Percentiles rank a stretch among this genome's conserved stretches.
These are phyloP conservation scores for Gracilaria caudata DNA, from an alignment of 23 red algal species.

Conservation along the genomic window DNA sequence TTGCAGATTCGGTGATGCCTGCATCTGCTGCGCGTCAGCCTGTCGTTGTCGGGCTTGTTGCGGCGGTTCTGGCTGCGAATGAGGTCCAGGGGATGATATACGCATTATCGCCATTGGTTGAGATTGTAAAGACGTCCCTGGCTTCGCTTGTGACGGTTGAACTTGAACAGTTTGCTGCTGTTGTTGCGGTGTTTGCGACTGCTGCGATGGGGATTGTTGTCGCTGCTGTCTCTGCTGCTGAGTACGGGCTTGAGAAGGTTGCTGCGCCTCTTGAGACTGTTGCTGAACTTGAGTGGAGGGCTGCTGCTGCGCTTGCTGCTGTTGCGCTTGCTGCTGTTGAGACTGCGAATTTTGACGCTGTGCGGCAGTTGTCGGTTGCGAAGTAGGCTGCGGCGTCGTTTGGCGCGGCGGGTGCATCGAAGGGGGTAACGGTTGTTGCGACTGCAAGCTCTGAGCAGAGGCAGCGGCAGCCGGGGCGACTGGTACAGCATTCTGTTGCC, in stretches of 20 bases:
- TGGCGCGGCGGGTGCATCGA: slow-evolving; percentile 17
- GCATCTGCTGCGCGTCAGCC: neutral
- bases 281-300: slow-evolving; percentile 13
- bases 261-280: slow-evolving; percentile 21
- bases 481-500: neutral
- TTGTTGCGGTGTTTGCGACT: slow-evolving; percentile 12
- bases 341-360: slow-evolving; percentile 12
- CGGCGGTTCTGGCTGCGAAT: neutral
- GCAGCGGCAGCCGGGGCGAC: neutral
- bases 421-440: slow-evolving; percentile 21
- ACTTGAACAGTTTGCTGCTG: slow-evolving; percentile 1
- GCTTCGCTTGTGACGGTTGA: neutral
- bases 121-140: neutral
- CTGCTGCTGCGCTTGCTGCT: slow-evolving; percentile 26
- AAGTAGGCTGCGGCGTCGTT: slow-evolving; percentile 19
- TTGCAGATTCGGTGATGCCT: slow-evolving; percentile 16
- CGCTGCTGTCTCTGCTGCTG: slow-evolving; percentile 9
- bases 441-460: slow-evolving; percentile 15
- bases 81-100: neutral
- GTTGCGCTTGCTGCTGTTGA: slow-evolving; percentile 8
- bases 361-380: neutral
- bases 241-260: neutral
- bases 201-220: slow-evolving; percentile 1
- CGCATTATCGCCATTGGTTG: neutral
- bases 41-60: neutral